These are phyloP conservation scores for Aureobasidium sp. DNA, from an alignment of 2,329 filamentous ascomycete species.

Conservation along the genomic window DNA sequence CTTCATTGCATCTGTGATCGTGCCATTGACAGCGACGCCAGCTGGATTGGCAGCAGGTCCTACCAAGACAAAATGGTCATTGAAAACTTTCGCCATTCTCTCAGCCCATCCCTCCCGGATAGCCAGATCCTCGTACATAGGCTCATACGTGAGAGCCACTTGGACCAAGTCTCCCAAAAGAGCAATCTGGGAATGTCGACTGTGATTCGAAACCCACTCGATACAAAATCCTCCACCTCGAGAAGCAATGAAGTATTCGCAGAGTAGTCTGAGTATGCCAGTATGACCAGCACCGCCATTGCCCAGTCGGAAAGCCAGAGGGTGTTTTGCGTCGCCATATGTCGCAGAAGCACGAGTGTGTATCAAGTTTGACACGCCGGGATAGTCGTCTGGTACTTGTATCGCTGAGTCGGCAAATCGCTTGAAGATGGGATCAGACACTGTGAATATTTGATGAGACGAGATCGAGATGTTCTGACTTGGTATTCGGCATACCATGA, in stretches of 20 bases:
- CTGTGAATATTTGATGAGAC: not conserved
- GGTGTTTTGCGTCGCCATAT: slow-evolving; percentile 18
- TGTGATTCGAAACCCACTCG: slow-evolving; percentile 23
- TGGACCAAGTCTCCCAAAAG: slow-evolving; percentile 22
- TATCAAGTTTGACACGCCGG: not conserved
- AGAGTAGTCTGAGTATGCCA: slow-evolving; percentile 19
- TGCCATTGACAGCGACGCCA: not conserved
- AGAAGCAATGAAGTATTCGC: slow-evolving; percentile 18
- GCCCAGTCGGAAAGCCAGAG: slow-evolving; percentile 21
- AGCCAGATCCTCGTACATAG: slow-evolving; percentile 20
- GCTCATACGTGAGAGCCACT: slow-evolving; percentile 24
- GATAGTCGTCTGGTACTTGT: not conserved
- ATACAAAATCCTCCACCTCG: slow-evolving; percentile 19
- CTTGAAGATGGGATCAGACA: not conserved
- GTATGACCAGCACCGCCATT: slow-evolving; percentile 24
- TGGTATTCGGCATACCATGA: not conserved
- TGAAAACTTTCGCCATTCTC: slow-evolving; percentile 19
- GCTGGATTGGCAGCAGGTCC: not conserved
- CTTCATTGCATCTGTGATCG: not conserved
- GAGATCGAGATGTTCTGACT: too few relatives aligned
- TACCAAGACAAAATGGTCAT: slow-evolving; percentile 24
- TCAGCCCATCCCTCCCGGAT: slow-evolving; percentile 21
- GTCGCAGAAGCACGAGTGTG: not conserved
- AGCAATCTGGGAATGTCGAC: slow-evolving; percentile 22
- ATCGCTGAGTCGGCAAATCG: not conserved